A percentile compares a stretch with the other conserved stretches of the same genome.
phyloP scores from a whole-genome alignment of 805 yeast genomes.

The Alloascoidea africana region DNA sequence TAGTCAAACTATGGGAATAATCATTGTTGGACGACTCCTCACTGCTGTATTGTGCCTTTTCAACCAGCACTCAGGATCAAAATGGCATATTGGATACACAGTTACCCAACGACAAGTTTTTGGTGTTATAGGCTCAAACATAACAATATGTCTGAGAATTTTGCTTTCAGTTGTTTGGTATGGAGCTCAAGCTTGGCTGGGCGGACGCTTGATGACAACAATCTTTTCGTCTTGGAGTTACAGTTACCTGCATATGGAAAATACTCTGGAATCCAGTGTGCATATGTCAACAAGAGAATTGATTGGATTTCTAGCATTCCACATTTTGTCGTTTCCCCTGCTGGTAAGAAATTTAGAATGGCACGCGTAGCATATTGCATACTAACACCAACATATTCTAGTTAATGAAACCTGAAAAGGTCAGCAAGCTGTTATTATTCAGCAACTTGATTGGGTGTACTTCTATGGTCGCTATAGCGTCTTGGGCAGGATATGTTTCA shows the following conservation, averaged over 20 bases:
- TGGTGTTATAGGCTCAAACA: constrained; percentile 29
- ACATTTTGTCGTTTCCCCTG: constrained; percentile 10
- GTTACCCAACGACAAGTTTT: constrained; percentile 27
- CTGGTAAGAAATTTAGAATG: constrained; percentile 6
- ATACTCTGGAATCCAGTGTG: constrained; percentile 18
- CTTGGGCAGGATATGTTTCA: not conserved
- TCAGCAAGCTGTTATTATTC: not conserved
- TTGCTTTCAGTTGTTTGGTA: constrained; percentile 31
- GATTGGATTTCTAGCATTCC: constrained; percentile 21
- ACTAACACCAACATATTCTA: not conserved
- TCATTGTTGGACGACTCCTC: constrained; percentile 25
- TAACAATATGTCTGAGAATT: constrained; percentile 28
- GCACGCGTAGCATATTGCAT: no score
- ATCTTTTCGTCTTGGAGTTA: constrained; percentile 12
- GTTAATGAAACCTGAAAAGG: constrained; percentile 1
- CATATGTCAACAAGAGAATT: constrained; percentile 22
- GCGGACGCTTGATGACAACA: constrained; percentile 20
- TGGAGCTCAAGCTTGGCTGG: constrained; percentile 29
- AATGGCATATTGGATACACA: constrained; percentile 34
- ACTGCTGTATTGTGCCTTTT: constrained; percentile 24
- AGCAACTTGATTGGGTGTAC: not conserved
- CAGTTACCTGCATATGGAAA: constrained; percentile 15
- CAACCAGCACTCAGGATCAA: constrained; percentile 31
- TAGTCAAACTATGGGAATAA: constrained; percentile 26
- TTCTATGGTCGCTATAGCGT: not conserved